Conservation (phyloP, 371 early-diverging fungal species). For the Mortierella sp. region DNA sequence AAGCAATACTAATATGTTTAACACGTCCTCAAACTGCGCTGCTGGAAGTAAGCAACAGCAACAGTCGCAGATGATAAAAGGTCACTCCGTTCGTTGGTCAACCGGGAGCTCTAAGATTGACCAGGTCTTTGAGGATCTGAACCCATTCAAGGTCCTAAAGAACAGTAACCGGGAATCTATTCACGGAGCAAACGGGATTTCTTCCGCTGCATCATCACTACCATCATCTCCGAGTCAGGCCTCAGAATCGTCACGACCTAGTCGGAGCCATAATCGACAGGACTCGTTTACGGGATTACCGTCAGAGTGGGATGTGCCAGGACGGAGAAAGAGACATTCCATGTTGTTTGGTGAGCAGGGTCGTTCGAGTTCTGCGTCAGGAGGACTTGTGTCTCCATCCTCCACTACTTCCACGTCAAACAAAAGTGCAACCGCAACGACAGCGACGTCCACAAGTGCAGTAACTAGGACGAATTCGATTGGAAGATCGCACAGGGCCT, state of each 20-base stretch:
- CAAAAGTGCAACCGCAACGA: not conserved
- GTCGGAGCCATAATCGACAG: slow-evolving; percentile 22
- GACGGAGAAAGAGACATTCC: slow-evolving; percentile 39
- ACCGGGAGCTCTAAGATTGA: slow-evolving; percentile 43
- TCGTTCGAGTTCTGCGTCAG: slow-evolving; percentile 12
- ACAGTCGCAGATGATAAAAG: not conserved
- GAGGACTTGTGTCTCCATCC: slow-evolving; percentile 6
- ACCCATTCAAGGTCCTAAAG: slow-evolving; percentile 33
- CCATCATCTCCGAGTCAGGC: slow-evolving; percentile 13
- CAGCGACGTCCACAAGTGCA: slow-evolving; percentile 8
- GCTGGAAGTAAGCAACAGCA: not conserved
- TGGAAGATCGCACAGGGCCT: not conserved
- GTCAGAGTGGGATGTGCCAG: slow-evolving; percentile 46
- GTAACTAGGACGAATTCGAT: slow-evolving; percentile 6
- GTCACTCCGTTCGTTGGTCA: slow-evolving; percentile 39
- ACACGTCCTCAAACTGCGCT: not conserved
- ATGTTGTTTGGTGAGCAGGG: slow-evolving; percentile 38
- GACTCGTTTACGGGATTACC: slow-evolving; percentile 39
- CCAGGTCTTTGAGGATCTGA: slow-evolving; percentile 42
- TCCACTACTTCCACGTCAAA: slow-evolving; percentile 2
- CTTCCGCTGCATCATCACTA: not conserved
- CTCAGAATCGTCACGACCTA: not conserved
- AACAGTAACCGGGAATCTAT: slow-evolving; percentile 9
- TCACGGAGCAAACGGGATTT: not conserved
- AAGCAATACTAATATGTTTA: not conserved